Evolutionary conservation across 306 rosid species (phyloP).

Genomic region (Alnus glutinosa): DNA sequence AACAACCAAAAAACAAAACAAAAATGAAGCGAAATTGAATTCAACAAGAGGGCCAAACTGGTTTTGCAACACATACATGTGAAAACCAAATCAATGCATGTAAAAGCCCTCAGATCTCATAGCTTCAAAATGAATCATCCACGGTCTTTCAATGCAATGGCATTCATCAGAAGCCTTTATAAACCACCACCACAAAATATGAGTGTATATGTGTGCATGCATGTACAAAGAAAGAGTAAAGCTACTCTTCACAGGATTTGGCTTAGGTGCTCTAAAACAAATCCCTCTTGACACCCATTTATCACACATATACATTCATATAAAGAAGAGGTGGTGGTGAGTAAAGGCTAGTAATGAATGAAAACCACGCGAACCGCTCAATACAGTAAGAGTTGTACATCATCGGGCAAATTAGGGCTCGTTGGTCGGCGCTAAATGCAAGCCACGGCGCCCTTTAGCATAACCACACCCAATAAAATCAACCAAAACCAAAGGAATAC

Average conservation of each 20-base stretch:
- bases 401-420: slow-evolving; percentile 23
- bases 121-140: slow-evolving; percentile 26
- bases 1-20: background rate
- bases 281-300: no score
- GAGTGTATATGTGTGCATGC: background rate
- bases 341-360: slow-evolving; percentile 25
- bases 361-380: slow-evolving; percentile 31
- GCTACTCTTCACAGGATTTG: no score
- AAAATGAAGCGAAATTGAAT: background rate
- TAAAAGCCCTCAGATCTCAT: slow-evolving; percentile 41
- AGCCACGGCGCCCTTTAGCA: background rate
- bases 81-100: background rate
- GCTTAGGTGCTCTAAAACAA: no score
- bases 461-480: background rate
- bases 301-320: background rate
- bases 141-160: slow-evolving; percentile 19
- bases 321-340: background rate
- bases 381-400: slow-evolving; percentile 29
- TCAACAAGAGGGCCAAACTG: background rate
- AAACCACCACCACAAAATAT: background rate
- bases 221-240: no score
- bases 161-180: slow-evolving; percentile 30
- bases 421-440: background rate
- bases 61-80: background rate
- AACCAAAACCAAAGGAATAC: background rate